phyloP scores from a whole-genome alignment of 2,329 filamentous ascomycete genomes.

The Penicillium oxalicum region DNA sequence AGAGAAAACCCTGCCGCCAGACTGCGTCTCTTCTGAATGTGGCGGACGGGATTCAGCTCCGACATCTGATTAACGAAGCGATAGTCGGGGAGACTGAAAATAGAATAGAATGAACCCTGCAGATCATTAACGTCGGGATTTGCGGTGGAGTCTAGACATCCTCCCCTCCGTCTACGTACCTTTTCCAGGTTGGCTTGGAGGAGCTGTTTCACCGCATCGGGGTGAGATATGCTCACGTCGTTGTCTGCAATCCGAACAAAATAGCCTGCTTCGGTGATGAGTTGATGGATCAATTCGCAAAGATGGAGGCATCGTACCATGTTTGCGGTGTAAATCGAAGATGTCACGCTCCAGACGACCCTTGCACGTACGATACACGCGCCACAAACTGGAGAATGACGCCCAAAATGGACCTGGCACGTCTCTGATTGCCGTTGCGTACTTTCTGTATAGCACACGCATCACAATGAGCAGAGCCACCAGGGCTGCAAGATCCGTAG shows the following conservation, averaged over 20 bases:
- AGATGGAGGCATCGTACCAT: neutral
- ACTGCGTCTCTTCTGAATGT: neutral
- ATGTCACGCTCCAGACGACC: neutral
- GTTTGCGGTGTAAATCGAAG: neutral
- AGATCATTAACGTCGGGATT: neutral
- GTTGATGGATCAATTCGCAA: neutral
- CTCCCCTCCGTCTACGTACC: neutral
- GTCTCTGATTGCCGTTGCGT: neutral
- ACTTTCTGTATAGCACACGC: neutral
- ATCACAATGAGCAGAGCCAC: neutral
- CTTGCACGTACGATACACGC: neutral
- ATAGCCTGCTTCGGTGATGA: neutral
- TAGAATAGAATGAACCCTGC: neutral
- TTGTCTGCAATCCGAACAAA: constrained; percentile 1
- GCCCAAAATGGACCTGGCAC: neutral
- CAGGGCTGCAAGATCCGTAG: neutral
- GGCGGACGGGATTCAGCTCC: neutral
- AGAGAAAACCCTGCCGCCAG: neutral
- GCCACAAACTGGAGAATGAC: neutral
- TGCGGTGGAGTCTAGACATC: neutral
- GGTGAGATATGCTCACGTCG: neutral
- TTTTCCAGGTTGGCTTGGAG: neutral
- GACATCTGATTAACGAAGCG: constrained; percentile 1
- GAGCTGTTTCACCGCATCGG: constrained; percentile 1
- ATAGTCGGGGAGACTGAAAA: neutral